These are phyloP conservation scores for Trichoderma breve DNA, from an alignment of 2,329 filamentous ascomycete species.

Conservation along the genomic window DNA sequence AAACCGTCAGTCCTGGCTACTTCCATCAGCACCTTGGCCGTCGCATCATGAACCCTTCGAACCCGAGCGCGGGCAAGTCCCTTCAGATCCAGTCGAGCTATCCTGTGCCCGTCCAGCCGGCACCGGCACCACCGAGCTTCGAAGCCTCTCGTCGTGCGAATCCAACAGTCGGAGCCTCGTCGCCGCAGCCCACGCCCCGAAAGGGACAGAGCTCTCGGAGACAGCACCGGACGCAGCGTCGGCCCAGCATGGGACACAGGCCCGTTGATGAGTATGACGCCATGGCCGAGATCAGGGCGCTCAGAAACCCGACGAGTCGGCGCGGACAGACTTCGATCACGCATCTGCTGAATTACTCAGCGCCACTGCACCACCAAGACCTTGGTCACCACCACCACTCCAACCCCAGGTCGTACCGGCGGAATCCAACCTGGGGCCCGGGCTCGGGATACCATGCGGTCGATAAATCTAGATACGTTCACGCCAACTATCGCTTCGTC, in stretches of 20 bases:
- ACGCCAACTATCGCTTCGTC: conserved; percentile 97
- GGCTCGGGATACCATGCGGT: conserved; percentile 86
- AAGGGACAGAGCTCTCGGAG: conserved; percentile 75
- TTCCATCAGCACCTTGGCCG: not conserved
- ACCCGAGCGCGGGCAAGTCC: conserved; percentile 48
- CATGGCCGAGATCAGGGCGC: conserved; percentile 71
- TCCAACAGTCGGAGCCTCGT: conserved; percentile 31
- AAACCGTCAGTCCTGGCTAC: not conserved
- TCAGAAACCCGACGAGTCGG: conserved; percentile 61
- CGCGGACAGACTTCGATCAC: conserved; percentile 97
- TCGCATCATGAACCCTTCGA: conserved; percentile 36
- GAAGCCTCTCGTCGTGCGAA: conserved; percentile 51
- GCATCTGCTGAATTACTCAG: conserved; percentile 87
- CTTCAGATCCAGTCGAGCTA: conserved; percentile 45
- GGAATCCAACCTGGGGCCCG: conserved; percentile 77
- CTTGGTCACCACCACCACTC: conserved; percentile 42
- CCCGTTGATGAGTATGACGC: conserved; percentile 74
- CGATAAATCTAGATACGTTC: conserved; percentile 87
- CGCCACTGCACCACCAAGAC: conserved; percentile 67
- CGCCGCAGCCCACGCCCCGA: conserved; percentile 52
- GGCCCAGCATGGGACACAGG: conserved; percentile 52
- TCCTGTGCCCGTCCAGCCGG: conserved; percentile 40
- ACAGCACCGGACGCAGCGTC: conserved; percentile 80
- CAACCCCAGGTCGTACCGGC: conserved; percentile 55
- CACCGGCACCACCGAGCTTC: conserved; percentile 46